Base-by-base conservation (phyloP, 345 rosid genomes). In the Eucalyptus polybractea region DNA sequence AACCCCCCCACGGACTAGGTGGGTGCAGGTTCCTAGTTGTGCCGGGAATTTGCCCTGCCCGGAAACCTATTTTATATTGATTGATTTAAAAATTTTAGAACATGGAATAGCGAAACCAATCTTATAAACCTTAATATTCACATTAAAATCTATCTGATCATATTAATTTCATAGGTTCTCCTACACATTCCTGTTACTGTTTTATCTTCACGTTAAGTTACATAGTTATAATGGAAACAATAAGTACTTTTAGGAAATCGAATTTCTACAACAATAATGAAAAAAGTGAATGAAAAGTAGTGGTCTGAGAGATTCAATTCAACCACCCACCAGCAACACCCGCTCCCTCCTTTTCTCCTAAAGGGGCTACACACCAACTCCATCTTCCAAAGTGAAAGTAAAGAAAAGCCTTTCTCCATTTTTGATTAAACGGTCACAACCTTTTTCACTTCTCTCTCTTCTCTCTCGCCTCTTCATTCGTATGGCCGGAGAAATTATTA, bases 341-440 rank as follows among this genome's bases (percentile, higher is more conserved):
- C 91, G 92, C 93, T 92, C 92, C 92, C 87, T 60, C 51, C 90
- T 91, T 88, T 83, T 88, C 89, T 91, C 93, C 88, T 88, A 92
- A 92, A 91, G 86, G 90, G 88, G 86, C 88, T 50, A 88, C 93
- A 53, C 88, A 92, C 93, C 95, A 88, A 93, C 94, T 91, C 92
- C 94, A 90, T 91, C 88, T 45, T 27, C 88, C 89, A 90, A 92
- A 94, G 93, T 91, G 88, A 92, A 92, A 88, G 89, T 42, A 86
- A 94, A 40, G 91, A 86, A 89, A 89, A 89, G 42, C 45, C 24
- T 40, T 24, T 56, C 89, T 51, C n/a, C 44, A 8, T 51, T 29
- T 29, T 51, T 89, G 87, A 58, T 89, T 29, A 51, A 88, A 88
- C 81, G 29, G 44, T 53, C 89, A 37, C 58, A 60, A 86, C 42